A percentile compares a stretch with the other conserved stretches of the same genome.
phyloP scores from a whole-genome alignment of 176 grass and related monocot species.

The Bonia amplexicaulis region DNA sequence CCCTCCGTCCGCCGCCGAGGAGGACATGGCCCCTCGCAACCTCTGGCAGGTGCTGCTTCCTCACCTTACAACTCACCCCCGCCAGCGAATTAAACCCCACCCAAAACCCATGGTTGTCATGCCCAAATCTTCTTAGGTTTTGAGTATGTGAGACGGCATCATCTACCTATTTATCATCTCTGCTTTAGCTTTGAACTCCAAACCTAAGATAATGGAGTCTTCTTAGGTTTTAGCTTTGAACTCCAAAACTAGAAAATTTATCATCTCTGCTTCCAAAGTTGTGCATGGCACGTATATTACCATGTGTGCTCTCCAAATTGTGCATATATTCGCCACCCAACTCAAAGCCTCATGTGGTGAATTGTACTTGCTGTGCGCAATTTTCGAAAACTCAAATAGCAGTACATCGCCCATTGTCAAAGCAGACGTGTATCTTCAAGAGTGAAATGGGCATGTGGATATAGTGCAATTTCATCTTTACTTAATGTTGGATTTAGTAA shows the following conservation, averaged over 20 bases:
- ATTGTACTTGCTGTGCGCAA: background rate
- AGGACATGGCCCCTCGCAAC: slow-evolving; percentile 49
- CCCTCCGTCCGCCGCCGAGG: slow-evolving; percentile 17
- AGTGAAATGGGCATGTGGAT: background rate
- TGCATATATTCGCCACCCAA: background rate
- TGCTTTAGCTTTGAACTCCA: background rate
- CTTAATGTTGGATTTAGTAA: background rate
- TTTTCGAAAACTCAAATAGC: background rate
- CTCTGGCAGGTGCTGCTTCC: slow-evolving; percentile 47
- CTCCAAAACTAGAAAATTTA: background rate
- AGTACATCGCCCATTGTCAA: background rate
- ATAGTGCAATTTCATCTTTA: background rate
- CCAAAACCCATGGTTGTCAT: background rate
- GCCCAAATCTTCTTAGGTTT: background rate
- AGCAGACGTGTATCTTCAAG: background rate
- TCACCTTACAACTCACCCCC: background rate
- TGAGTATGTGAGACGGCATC: background rate
- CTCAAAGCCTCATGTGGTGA: background rate
- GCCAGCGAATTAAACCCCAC: background rate
- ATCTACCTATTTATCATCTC: background rate
- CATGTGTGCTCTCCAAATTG: background rate
- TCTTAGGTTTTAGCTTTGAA: background rate
- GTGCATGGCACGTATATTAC: background rate
- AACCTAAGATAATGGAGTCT: too few relatives aligned
- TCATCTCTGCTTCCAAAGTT: background rate